A percentile compares a stretch with the other conserved stretches of the same genome.
phyloP scores from a whole-genome alignment of 1,284 basidiomycete genomes.

The Cryptococcus sp. region DNA sequence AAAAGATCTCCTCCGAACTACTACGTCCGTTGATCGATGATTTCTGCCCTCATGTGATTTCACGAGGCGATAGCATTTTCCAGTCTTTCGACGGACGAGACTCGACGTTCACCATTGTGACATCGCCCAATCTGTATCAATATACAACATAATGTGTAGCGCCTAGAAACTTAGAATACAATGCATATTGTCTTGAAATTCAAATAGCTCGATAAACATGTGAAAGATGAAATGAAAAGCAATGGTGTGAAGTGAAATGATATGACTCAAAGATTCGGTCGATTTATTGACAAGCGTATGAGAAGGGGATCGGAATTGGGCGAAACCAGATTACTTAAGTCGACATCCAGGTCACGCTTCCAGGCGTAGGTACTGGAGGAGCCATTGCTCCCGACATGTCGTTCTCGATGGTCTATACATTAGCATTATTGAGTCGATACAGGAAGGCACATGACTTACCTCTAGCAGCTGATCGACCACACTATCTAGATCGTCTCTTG shows the following conservation, averaged over 20 bases:
- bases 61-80: too few relatives aligned
- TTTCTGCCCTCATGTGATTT: too few relatives aligned
- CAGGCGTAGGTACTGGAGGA: background rate
- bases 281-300: too few relatives aligned
- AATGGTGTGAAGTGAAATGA: too few relatives aligned
- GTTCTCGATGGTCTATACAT: constrained; percentile 13
- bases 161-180: background rate
- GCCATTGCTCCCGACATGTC: constrained; percentile 7
- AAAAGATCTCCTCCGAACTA: too few relatives aligned
- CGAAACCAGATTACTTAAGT: too few relatives aligned
- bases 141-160: background rate
- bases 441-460: constrained; percentile 51
- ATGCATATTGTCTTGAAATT: constrained; percentile 2
- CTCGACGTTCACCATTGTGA: too few relatives aligned
- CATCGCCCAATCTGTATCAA: too few relatives aligned
- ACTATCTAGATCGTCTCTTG: constrained; percentile 68
- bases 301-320: too few relatives aligned
- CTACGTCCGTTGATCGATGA: too few relatives aligned
- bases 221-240: background rate
- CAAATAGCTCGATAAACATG: background rate
- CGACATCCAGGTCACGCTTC: constrained; percentile 9
- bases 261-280: too few relatives aligned
- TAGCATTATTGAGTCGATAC: background rate
- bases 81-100: too few relatives aligned
- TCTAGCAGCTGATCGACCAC: constrained; percentile 77